Evolutionary conservation across 768 basidiomycete genomes (phyloP).

Genomic region (Lactarius deliciosus): DNA sequence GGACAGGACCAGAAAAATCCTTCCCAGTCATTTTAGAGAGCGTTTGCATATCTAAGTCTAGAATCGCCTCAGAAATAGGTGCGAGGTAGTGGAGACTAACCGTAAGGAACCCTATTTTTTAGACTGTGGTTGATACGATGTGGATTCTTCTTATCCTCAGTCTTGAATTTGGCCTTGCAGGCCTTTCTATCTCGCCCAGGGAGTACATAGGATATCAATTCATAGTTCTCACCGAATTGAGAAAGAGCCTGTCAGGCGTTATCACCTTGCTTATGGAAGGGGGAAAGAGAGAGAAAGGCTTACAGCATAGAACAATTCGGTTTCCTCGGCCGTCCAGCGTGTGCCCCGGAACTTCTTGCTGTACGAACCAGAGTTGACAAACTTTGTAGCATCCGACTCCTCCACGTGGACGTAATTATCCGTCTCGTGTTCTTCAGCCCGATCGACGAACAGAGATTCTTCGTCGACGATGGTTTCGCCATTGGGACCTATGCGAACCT

Average conservation of each 20-base stretch:
- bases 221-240: constrained; percentile 92
- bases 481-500: constrained; percentile 83
- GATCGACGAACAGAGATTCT: constrained; percentile 78
- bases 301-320: constrained; percentile 84
- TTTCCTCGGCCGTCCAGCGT: constrained; percentile 89
- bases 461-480: constrained; percentile 88
- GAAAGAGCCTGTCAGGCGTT: constrained; percentile 65
- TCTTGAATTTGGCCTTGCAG: constrained; percentile 91
- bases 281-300: constrained; percentile 31
- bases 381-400: constrained; percentile 80
- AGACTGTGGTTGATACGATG: constrained; percentile 73
- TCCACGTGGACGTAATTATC: constrained; percentile 74
- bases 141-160: constrained; percentile 80
- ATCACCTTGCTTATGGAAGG: not conserved
- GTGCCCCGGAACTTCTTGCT: constrained; percentile 78
- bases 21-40: constrained; percentile 81
- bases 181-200: constrained; percentile 85
- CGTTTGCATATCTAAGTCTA: constrained; percentile 60
- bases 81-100: constrained; percentile 43
- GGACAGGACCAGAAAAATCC: constrained; percentile 80
- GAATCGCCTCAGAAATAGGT: not conserved
- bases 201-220: constrained; percentile 82
- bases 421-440: constrained; percentile 64
- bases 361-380: constrained; percentile 82
- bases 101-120: constrained; percentile 73